These are phyloP conservation scores for Acanthochlamys bracteata DNA, from an alignment of 106 monocot genomes.

Conservation along the genomic window DNA sequence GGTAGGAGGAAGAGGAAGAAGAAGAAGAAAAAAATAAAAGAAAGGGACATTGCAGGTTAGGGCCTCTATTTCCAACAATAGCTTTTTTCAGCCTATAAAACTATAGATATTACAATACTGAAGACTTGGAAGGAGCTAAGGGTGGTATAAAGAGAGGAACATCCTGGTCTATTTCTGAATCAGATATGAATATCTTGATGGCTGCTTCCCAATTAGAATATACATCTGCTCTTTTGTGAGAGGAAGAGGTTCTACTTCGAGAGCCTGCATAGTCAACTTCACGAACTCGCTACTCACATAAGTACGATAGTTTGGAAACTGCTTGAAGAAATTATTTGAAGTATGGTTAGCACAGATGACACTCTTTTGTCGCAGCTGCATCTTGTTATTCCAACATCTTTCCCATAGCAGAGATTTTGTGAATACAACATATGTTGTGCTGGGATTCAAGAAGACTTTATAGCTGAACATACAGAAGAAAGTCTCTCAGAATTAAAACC, in stretches of 20 bases:
- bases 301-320: conserved; percentile 50
- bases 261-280: conserved; percentile 37
- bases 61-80: too few relatives aligned
- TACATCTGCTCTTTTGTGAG: conserved; percentile 41
- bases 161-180: conserved; percentile 27
- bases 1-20: too few relatives aligned
- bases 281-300: conserved; percentile 42
- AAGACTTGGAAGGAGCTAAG: conserved; percentile 6
- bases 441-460: conserved; percentile 70
- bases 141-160: not conserved
- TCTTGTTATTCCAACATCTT: too few relatives aligned
- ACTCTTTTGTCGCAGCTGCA: too few relatives aligned
- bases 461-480: conserved; percentile 35
- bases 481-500: not conserved
- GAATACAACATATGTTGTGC: conserved; percentile 83
- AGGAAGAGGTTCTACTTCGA: conserved; percentile 42
- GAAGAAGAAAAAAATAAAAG: too few relatives aligned
- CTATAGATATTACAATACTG: conserved; percentile 13
- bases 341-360: conserved; percentile 60
- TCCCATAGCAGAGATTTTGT: conserved; percentile 78
- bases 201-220: conserved; percentile 77
- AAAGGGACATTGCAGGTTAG: too few relatives aligned
- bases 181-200: conserved; percentile 49
- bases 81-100: conserved; percentile 11
- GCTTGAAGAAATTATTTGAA: conserved; percentile 73